A percentile compares a stretch with the other conserved stretches of the same genome.
These are phyloP conservation scores for Pythium aphanidermatum DNA, from an alignment of 352 stramenopile species.

Conservation along the genomic window DNA sequence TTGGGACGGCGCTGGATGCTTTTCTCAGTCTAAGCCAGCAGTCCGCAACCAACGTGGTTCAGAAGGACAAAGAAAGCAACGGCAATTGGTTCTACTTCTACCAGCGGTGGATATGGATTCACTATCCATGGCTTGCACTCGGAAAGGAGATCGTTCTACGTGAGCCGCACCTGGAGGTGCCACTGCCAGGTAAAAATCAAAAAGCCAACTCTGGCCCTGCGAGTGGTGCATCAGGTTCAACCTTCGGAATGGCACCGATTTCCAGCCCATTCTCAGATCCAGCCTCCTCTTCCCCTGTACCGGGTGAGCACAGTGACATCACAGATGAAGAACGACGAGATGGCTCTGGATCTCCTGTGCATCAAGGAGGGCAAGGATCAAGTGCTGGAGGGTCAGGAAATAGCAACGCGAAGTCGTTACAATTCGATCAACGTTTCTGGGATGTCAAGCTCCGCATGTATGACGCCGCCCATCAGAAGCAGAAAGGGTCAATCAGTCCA, in stretches of 20 bases:
- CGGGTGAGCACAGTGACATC: too few relatives aligned
- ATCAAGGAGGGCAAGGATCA: not conserved
- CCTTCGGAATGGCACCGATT: too few relatives aligned
- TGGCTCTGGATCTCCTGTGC: not conserved
- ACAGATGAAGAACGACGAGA: too few relatives aligned
- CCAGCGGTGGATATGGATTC: constrained; percentile 91
- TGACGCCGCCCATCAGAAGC: constrained; percentile 27
- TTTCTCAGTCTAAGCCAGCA: constrained; percentile 25
- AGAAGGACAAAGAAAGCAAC: constrained; percentile 38
- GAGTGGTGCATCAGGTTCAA: too few relatives aligned
- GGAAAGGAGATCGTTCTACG: constrained; percentile 53
- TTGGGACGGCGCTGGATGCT: constrained; percentile 17
- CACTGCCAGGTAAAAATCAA: constrained; percentile 2
- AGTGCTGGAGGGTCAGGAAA: not conserved
- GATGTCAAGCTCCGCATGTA: constrained; percentile 69
- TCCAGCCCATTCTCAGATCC: too few relatives aligned
- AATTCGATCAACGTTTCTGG: constrained; percentile 62
- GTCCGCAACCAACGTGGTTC: constrained; percentile 8
- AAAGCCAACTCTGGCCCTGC: too few relatives aligned
- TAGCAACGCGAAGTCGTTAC: constrained; percentile 1
- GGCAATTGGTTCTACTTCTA: constrained; percentile 86
- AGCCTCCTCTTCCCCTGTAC: too few relatives aligned
- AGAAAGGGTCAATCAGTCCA: constrained; percentile 34
- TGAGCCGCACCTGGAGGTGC: constrained; percentile 31
- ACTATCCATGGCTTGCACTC: constrained; percentile 90